Conservation (phyloP, 208 protist genomes). For the Wallacemonas rigidus region DNA sequence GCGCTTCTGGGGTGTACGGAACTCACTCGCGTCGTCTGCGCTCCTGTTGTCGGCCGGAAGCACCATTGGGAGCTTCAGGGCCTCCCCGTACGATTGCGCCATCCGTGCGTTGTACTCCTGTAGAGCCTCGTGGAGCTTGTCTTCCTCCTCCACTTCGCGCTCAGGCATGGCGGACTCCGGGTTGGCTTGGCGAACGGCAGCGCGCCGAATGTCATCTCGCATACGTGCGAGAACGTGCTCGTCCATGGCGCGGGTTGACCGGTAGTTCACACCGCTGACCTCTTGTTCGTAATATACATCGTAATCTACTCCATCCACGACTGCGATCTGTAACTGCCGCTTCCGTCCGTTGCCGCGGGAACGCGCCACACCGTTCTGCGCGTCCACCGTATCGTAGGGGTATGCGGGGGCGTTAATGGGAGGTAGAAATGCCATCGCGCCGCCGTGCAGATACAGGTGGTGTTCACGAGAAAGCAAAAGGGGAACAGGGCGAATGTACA, state of each 20-base stretch:
- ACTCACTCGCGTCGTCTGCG: neutral
- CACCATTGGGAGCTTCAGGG: conserved; percentile 7
- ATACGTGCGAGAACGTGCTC: conserved; percentile 57
- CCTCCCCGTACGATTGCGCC: conserved; percentile 11
- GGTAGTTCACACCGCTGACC: neutral
- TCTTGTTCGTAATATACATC: conserved; percentile 19
- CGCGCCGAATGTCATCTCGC: conserved; percentile 37
- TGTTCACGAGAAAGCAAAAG: neutral
- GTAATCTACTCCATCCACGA: conserved; percentile 6
- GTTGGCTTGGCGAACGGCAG: conserved; percentile 31
- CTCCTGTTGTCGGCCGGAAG: neutral
- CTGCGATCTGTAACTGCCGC: neutral
- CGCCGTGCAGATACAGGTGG: neutral
- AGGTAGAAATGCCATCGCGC: conserved; percentile 4
- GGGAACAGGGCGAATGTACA: neutral
- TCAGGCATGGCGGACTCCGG: conserved; percentile 39
- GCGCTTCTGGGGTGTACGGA: neutral
- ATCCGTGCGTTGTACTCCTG: conserved; percentile 22
- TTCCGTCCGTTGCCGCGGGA: neutral
- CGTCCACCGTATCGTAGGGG: neutral
- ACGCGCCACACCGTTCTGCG: neutral
- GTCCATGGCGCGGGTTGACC: conserved; percentile 53
- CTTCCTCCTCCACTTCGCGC: conserved; percentile 23
- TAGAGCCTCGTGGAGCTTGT: conserved; percentile 16
- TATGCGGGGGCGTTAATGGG: conserved; percentile 3